Conservation (phyloP, 768 basidiomycete species). For the Leucocoprinus birnbaumii region DNA sequence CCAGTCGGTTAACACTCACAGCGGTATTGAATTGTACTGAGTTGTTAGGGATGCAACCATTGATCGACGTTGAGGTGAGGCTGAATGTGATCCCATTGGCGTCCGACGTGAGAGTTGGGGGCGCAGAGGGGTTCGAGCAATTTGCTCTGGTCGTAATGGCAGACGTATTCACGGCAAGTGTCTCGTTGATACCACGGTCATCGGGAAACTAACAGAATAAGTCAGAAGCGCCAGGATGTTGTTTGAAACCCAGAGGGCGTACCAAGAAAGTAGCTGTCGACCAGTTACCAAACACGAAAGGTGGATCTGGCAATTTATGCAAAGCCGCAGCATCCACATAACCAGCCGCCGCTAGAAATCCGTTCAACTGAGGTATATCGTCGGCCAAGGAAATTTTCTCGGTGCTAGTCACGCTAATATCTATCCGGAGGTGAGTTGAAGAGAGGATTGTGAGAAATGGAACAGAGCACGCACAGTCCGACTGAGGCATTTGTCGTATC, state of each 20-base stretch:
- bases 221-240: neutral
- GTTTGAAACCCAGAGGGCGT: constrained; percentile 11
- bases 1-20: constrained; percentile 21
- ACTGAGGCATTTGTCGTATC: constrained; percentile 25
- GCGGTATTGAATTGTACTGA: constrained; percentile 33
- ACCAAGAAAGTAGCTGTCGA: constrained; percentile 53
- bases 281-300: constrained; percentile 53
- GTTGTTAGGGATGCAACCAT: constrained; percentile 38
- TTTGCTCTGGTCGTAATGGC: constrained; percentile 45
- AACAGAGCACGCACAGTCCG: too few species aligned
- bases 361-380: constrained; percentile 40
- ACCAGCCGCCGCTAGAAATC: constrained; percentile 61
- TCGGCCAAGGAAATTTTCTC: constrained; percentile 43
- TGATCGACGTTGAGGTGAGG: constrained; percentile 41
- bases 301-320: constrained; percentile 50
- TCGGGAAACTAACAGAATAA: constrained; percentile 36
- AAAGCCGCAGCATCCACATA: constrained; percentile 44
- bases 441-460: too few species aligned
- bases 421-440: constrained; percentile 22
- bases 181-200: constrained; percentile 45
- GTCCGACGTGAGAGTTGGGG: constrained; percentile 16
- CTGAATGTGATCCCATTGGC: constrained; percentile 15
- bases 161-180: constrained; percentile 48
- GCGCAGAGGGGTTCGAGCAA: constrained; percentile 37
- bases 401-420: constrained; percentile 35